Evolutionary conservation across 2,329 filamentous ascomycete genomes (phyloP).

Genomic region (Chaetothyriales sp.): DNA sequence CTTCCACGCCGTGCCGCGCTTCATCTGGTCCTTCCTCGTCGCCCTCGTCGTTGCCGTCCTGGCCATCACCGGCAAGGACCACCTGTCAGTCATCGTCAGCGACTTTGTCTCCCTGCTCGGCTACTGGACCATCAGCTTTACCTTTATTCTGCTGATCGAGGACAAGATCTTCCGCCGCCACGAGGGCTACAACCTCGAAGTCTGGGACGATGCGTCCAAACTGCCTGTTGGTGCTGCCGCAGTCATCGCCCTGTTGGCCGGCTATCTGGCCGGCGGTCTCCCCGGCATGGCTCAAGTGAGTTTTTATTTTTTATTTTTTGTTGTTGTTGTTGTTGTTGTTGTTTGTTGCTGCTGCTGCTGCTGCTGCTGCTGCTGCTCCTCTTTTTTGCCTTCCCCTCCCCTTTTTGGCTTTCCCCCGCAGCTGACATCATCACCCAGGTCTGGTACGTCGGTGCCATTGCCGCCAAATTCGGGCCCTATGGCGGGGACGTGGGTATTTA

Average conservation of each 20-base stretch:
- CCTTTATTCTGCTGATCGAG: constrained; percentile 33
- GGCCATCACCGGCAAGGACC: constrained; percentile 30
- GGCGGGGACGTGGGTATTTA: constrained; percentile 50
- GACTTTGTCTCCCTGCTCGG: constrained; percentile 35
- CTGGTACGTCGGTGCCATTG: constrained; percentile 50
- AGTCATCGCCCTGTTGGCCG: constrained; percentile 11
- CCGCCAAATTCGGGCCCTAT: constrained; percentile 36
- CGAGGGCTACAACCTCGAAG: constrained; percentile 32
- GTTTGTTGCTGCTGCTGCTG: no score
- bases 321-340: no score
- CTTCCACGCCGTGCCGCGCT: constrained; percentile 39
- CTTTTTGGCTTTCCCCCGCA: no score
- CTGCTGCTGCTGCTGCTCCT: no score
- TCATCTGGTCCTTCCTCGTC: constrained; percentile 34
- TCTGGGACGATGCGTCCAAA: constrained; percentile 32
- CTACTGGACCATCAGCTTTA: constrained; percentile 36
- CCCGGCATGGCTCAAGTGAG: constrained; percentile 52
- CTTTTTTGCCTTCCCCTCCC: constrained; percentile 31
- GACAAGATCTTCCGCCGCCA: constrained; percentile 31
- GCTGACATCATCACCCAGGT: constrained; percentile 52
- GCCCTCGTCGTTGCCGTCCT: constrained; percentile 32
- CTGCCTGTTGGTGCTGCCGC: constrained; percentile 27
- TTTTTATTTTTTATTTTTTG: no score
- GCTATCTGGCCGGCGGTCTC: constrained; percentile 47
- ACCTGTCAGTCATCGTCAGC: constrained; percentile 30